Evolutionary conservation across 192 early-diverging fungal genomes (phyloP), one percentile per base, ranked within the genome.

Genomic region (Umbelopsis sp.): DNA sequence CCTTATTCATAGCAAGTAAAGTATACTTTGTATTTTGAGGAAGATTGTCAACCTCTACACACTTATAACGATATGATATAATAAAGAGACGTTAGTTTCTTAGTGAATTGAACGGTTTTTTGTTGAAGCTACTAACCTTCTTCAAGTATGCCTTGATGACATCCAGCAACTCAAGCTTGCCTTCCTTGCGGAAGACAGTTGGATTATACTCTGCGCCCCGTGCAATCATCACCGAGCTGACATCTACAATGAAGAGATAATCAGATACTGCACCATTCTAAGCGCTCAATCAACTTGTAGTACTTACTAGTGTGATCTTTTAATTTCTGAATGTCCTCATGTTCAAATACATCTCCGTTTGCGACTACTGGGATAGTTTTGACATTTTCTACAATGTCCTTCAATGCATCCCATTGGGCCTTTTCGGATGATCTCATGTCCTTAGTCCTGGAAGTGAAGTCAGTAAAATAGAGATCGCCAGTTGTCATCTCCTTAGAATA

Each of bases 11-110:
- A 66, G 93, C 89, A 85, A 97, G 75, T 26, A 97, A 68, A 2
- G 89, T 87, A 84, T 97, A 99, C 82, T 99, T 99, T 73, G 93
- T 89, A 83, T 97, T 97, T 51, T 88, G 78, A 76, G 85, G 95
- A 8, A 85, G 71, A 75, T 95, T 96, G 62, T 92, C 84, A 17
- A 87, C 83, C 29, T 82, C 76, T 25, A 96, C 77, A 32, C 91
- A 80, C 87, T 88, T 71, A 24, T 0, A 20, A 16, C 2, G 47
- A 49, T 5, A n/a, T n/a, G n/a, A n/a, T n/a, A n/a, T n/a, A 31
- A 62, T 17, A 32, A 62, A 32, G 56, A 34, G 34, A 32, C 5
- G 12, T 41, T 41, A 41, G 38, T 41, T 11, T 41, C 38, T 41
- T 41, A 31, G 17, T 3, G 20, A 1, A 2, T 21, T 32, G 17